A percentile compares a stretch with the other conserved stretches of the same genome.
phyloP scores from a whole-genome alignment of 2,329 filamentous ascomycete species.

The Didymella exigua region DNA sequence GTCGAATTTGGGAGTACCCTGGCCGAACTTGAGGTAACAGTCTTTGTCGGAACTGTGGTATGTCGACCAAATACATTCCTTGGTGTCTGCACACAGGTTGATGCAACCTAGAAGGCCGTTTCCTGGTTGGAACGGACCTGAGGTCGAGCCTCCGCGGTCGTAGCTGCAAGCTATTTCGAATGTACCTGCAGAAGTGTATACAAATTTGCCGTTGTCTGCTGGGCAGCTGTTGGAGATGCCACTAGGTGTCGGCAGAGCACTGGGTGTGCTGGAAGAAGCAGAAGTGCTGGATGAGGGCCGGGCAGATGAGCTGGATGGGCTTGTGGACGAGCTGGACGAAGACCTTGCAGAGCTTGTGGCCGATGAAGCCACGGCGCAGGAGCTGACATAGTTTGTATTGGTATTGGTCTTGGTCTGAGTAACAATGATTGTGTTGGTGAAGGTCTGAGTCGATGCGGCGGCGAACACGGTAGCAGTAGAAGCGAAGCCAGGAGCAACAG shows the following conservation, averaged over 20 bases:
- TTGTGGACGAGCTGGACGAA: not conserved
- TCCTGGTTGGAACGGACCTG: not conserved
- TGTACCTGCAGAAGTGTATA: not conserved
- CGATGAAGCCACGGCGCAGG: not conserved
- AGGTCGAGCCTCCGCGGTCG: not conserved
- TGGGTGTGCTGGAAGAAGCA: not conserved
- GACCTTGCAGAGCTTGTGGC: not conserved
- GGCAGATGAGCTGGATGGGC: not conserved
- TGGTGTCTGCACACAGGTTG: not conserved
- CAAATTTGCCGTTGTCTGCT: not conserved
- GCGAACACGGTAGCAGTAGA: conserved; percentile 2
- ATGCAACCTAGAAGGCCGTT: not conserved
- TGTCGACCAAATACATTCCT: not conserved
- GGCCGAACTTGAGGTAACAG: not conserved
- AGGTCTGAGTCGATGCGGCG: conserved; percentile 2
- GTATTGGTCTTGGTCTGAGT: not conserved
- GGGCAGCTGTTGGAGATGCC: not conserved
- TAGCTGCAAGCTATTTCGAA: not conserved
- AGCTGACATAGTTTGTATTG: conserved; percentile 11
- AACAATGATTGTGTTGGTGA: conserved; percentile 2
- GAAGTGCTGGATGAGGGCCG: not conserved
- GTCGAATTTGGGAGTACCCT: not conserved
- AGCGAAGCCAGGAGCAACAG: not conserved
- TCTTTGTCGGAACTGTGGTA: not conserved
- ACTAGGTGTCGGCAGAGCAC: not conserved